phyloP scores from a whole-genome alignment of 2,329 filamentous ascomycete species.

The Trichoderma koningiopsis region DNA sequence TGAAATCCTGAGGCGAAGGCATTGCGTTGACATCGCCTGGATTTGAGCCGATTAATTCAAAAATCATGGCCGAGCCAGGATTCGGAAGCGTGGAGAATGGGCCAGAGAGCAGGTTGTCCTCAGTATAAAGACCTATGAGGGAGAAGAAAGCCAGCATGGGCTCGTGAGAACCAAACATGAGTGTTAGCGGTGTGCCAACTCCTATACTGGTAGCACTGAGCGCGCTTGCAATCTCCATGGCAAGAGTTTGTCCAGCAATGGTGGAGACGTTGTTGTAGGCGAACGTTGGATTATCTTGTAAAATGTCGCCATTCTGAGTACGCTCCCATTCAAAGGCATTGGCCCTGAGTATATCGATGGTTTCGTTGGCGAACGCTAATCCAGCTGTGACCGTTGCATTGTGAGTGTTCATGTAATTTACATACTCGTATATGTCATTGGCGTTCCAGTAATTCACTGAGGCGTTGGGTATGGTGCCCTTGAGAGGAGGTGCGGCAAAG shows the following conservation, averaged over 20 bases:
- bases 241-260: conserved; percentile 57
- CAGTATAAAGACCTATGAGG: conserved; percentile 49
- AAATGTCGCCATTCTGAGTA: conserved; percentile 55
- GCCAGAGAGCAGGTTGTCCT: conserved; percentile 52
- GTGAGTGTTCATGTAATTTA: conserved; percentile 56
- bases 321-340: conserved; percentile 72
- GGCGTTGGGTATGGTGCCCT: conserved; percentile 40
- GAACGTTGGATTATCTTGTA: conserved; percentile 46
- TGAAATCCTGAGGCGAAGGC: conserved; percentile 45
- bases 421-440: conserved; percentile 57
- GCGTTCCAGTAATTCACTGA: conserved; percentile 52
- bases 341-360: conserved; percentile 52
- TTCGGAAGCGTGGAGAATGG: conserved; percentile 52
- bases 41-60: conserved; percentile 59
- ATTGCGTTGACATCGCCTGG: conserved; percentile 20
- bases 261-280: conserved; percentile 44
- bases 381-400: conserved; percentile 46
- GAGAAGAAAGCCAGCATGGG: conserved; percentile 59
- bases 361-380: conserved; percentile 41
- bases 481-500: conserved; percentile 42
- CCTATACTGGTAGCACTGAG: conserved; percentile 47
- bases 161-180: conserved; percentile 58
- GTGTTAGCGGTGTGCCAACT: conserved; percentile 51
- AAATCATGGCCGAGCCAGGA: conserved; percentile 74
- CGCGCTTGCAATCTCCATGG: conserved; percentile 46